These are phyloP conservation scores for Ramichloridium luteum DNA, from an alignment of 2,329 filamentous ascomycete genomes.

Conservation along the genomic window DNA sequence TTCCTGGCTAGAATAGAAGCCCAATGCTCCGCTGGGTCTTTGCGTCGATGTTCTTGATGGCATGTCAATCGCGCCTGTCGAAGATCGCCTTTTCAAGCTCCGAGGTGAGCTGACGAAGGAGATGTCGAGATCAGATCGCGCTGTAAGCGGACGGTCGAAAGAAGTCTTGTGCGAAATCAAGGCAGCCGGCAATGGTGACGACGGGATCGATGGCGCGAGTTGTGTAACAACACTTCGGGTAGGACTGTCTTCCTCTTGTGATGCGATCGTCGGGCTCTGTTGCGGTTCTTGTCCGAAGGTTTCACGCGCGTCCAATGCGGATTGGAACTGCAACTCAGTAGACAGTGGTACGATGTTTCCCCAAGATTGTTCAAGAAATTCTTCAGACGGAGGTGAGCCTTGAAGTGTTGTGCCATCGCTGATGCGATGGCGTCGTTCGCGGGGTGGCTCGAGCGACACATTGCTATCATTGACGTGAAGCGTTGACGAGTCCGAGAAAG, in stretches of 20 bases:
- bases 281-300: constrained; percentile 17
- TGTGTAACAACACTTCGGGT: background rate
- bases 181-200: background rate
- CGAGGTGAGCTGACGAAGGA: constrained; percentile 10
- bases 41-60: background rate
- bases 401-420: constrained; percentile 21
- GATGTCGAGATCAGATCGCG: constrained; percentile 3
- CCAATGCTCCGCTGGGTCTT: background rate
- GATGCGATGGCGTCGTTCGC: constrained; percentile 14
- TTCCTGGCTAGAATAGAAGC: constrained; percentile 1
- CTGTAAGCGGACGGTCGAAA: background rate
- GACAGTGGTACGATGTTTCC: constrained; percentile 9
- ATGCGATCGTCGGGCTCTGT: constrained; percentile 12
- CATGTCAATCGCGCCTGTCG: background rate
- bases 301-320: constrained; percentile 15
- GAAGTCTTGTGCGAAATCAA: background rate
- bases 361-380: constrained; percentile 15
- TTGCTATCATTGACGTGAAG: constrained; percentile 15
- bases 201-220: background rate
- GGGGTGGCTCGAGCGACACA: constrained; percentile 11
- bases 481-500: constrained; percentile 19
- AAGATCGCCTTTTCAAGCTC: constrained; percentile 1
- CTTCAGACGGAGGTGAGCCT: constrained; percentile 19
- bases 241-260: constrained; percentile 6
- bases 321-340: too few relatives aligned